Base-by-base conservation (phyloP, 192 early-diverging fungal species). In the Coemansia sp. region DNA sequence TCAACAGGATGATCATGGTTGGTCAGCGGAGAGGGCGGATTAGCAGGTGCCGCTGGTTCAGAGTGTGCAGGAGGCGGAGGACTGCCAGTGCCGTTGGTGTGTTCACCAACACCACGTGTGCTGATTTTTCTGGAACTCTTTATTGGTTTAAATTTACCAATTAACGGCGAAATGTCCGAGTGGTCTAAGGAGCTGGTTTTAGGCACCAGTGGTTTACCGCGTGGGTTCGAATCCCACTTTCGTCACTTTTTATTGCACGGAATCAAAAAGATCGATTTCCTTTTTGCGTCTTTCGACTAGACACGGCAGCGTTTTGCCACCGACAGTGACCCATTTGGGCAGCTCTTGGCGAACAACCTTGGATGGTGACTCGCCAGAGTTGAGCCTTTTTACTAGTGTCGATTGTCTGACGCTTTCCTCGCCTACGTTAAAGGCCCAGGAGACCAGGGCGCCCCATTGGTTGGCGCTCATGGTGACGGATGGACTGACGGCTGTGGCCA, bases 201-300 rank as follows among this genome's bases (percentile, higher is more conserved):
- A 78, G 71, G 75, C 61, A 56, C 67, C 69, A 64, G 71, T 78
- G 58, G 50, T 48, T 70, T 57, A 65, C 61, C 58, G 75, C 75
- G 75, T 78, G 75, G 75, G 75, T 78, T 78, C 75, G 64, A 78
- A 78, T 75, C 75, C 75, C 75, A 78, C 75, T 53, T 61, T 77
- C 60, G 50, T 70, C 56, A 58, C 16, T 27, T 45, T 42, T 24
- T 45, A 16, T 16, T 24, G 29, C 11, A 30, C 25, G 1, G 39
- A 42, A 18, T 13, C 6, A 16, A 42, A 42, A 3, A 42, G 39
- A 1, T 9, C 39, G 0, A 42, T 9, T 16, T 42, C 39, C 39
- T 42, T 42, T 42, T 42, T 42, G 50, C 50, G 50, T 52, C 50
- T 25, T 5, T 13, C 14, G 7, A 52, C 50, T 24, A 52, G 50